Percentiles rank a stretch among this genome's conserved stretches.
Conservation (phyloP, 345 rosid species). For the Gossypium stocksii region DNA sequence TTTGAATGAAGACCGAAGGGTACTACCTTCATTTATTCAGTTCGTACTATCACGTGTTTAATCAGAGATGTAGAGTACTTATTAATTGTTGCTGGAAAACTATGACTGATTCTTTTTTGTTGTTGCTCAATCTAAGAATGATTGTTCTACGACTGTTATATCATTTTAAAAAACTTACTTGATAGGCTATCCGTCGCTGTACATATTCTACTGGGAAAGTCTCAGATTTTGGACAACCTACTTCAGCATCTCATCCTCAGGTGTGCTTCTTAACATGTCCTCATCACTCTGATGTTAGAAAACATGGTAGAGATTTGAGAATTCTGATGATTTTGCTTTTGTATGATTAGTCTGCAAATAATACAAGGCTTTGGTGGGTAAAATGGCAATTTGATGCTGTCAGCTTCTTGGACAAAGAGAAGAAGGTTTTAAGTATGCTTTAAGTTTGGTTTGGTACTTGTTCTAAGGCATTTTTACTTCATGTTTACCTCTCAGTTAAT, state of each 20-base stretch:
- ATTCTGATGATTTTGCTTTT: background rate
- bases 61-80: background rate
- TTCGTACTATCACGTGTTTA: background rate
- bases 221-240: slow-evolving; percentile 80
- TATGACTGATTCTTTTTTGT: too few relatives aligned
- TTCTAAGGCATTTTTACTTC: background rate
- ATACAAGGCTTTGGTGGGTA: background rate
- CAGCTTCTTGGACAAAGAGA: slow-evolving; percentile 12
- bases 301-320: background rate
- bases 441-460: background rate
- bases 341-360: background rate
- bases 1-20: background rate
- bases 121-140: too few relatives aligned
- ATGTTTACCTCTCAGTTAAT: slow-evolving; percentile 45
- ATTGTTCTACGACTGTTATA: background rate
- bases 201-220: slow-evolving; percentile 50
- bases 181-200: slow-evolving; percentile 37
- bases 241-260: slow-evolving; percentile 84
- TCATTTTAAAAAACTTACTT: slow-evolving; percentile 16
- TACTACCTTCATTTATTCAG: background rate
- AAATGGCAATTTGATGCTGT: background rate
- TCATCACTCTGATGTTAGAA: background rate
- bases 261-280: slow-evolving; percentile 29
- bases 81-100: too few relatives aligned
- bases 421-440: background rate